Percentiles rank a stretch among this genome's conserved stretches.
phyloP scores from a whole-genome alignment of 495 filamentous ascomycete species.

The Sporormia fimetaria region DNA sequence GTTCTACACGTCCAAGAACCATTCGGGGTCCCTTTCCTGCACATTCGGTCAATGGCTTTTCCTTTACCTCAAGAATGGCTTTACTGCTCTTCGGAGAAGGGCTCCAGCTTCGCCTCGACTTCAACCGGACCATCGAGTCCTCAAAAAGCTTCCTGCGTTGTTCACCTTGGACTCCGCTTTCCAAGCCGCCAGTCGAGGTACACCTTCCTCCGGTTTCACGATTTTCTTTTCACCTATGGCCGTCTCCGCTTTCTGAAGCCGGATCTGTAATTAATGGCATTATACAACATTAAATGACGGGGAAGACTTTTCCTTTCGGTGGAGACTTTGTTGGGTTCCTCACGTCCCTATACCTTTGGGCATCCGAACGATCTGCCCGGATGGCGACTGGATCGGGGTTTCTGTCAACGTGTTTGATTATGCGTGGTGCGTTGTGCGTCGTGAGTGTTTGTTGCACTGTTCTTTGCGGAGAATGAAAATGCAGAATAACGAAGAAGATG shows the following conservation, averaged over 20 bases:
- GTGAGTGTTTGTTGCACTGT: no score
- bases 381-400: no score
- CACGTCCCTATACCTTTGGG: no score
- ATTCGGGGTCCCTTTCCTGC: not conserved
- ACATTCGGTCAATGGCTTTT: constrained; percentile 1
- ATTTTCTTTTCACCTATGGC: constrained; percentile 5
- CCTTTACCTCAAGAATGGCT: constrained; percentile 16
- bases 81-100: constrained; percentile 5
- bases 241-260: constrained; percentile 5
- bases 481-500: no score
- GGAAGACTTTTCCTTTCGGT: no score
- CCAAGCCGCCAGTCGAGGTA: not conserved
- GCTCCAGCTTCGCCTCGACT: not conserved
- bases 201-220: constrained; percentile 5
- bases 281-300: constrained; percentile 9
- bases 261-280: constrained; percentile 22
- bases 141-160: not conserved
- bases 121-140: not conserved
- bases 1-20: not conserved
- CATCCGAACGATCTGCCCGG: no score
- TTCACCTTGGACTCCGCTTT: not conserved
- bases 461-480: no score
- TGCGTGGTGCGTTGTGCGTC: no score
- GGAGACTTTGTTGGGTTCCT: no score
- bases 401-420: no score